Conservation (phyloP, 192 early-diverging fungal genomes). For the Mortierella antarctica region DNA sequence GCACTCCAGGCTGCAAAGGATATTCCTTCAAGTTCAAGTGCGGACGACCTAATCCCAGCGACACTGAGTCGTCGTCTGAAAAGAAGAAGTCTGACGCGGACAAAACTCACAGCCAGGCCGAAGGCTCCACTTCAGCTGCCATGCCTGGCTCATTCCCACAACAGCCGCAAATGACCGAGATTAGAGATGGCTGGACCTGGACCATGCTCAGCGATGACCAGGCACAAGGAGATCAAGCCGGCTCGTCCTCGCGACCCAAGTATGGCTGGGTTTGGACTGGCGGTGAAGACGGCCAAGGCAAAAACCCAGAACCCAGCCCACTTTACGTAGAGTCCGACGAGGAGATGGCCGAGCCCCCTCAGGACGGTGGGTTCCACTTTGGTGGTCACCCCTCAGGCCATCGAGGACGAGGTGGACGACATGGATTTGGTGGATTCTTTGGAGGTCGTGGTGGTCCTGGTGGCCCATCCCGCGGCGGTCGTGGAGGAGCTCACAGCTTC, state of each 20-base stretch:
- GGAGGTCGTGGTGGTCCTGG: conserved; percentile 29
- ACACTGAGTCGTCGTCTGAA: conserved; percentile 21
- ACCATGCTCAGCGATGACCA: conserved; percentile 13
- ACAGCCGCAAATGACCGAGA: conserved; percentile 27
- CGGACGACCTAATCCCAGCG: conserved; percentile 19
- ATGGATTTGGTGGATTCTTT: conserved; percentile 3
- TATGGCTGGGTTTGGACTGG: conserved; percentile 52
- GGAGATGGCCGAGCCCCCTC: conserved; percentile 40
- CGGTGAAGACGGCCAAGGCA: not conserved
- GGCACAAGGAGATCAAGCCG: not conserved
- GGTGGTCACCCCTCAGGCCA: not conserved
- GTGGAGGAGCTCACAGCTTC: conserved; percentile 5
- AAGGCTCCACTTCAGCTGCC: conserved; percentile 19
- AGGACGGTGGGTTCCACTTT: not conserved
- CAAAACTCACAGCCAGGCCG: conserved; percentile 2
- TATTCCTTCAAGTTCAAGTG: conserved; percentile 8
- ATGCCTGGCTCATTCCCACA: conserved; percentile 31
- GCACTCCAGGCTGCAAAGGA: conserved; percentile 22
- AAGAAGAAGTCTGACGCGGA: conserved; percentile 5
- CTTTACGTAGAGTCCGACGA: conserved; percentile 34
- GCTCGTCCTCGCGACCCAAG: conserved; percentile 24
- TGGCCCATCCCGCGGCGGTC: conserved; percentile 27
- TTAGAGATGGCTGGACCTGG: conserved; percentile 35
- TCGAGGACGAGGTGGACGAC: not conserved
- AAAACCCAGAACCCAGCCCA: conserved; percentile 26